Base-by-base conservation (phyloP, 257 asterid species). In the Linderniella brevidens region DNA sequence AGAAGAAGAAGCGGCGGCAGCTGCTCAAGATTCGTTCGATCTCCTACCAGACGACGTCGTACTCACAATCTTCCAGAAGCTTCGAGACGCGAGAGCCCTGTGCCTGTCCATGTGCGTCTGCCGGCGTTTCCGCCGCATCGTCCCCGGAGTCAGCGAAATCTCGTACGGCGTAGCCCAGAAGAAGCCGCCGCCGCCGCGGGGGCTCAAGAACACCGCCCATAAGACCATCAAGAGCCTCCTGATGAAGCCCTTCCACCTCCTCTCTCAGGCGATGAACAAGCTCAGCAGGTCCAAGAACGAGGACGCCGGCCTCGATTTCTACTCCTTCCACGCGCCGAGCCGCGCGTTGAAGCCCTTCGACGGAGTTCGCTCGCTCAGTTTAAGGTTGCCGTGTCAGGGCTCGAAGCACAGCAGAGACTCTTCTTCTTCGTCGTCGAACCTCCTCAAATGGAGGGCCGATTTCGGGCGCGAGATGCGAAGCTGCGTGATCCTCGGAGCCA, bases 391-490 rank as follows among this genome's bases (percentile, higher is more conserved):
- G 14, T 63, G 62, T 49, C 57, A 55, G 1, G 67, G 61, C 3
- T 20, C 32, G 5, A 66, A 38, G 32, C 65, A 41, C 6, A 50
- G 37, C 0, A 66, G 32, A 37, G 3, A 20, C 1, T 61, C 11
- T 13, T n/a, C 32, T n/a, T 47, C 41, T 18, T 46, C 36, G 0
- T 10, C 67, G 14, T 36, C 62, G 36, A 63, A 63, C 36, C 67
- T 70, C 5, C 54, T 83, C 63, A 76, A 59, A 57, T 83, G 94
- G 94, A 76, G 66, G 36, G 92, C 80, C 1, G 86, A 79, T 4
- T 83, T 74, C 43, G 94, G 94, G 37, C 61, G 64, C 9, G 82
- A 81, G 9, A 65, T 81, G 19, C 72, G 75, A 6, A 60, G 69
- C 65, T 81, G 93, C 53, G 82, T 78, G 46, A 50, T 78, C 13